phyloP scores from a whole-genome alignment of 768 basidiomycete genomes.

The Russula lepida region DNA sequence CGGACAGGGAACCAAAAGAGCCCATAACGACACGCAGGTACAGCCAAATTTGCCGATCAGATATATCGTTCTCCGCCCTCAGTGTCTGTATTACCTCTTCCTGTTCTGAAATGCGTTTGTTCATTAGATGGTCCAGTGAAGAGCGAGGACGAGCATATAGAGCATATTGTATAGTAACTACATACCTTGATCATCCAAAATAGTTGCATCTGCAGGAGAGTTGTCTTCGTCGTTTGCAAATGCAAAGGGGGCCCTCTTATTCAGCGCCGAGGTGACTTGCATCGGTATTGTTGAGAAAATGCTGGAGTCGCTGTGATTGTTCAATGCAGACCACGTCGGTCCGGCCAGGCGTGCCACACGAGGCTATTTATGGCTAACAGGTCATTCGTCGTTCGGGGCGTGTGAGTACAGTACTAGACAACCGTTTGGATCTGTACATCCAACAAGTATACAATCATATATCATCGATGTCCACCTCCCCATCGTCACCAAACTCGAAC shows the following conservation, averaged over 20 bases:
- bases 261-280: slow-evolving; percentile 1
- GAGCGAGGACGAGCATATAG: neutral
- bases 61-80: slow-evolving; percentile 35
- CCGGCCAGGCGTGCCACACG: neutral
- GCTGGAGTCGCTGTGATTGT: too few relatives aligned
- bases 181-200: slow-evolving; percentile 15
- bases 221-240: neutral
- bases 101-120: slow-evolving; percentile 43
- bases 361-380: neutral
- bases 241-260: slow-evolving; percentile 9
- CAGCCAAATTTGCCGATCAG: slow-evolving; percentile 35
- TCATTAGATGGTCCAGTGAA: neutral
- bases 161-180: neutral
- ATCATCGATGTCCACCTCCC: slow-evolving; percentile 84
- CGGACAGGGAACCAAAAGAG: slow-evolving; percentile 10
- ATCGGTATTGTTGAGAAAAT: neutral
- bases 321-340: too few relatives aligned
- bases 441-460: slow-evolving; percentile 41
- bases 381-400: too few relatives aligned
- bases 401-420: too few relatives aligned
- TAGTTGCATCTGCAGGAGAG: neutral
- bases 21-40: slow-evolving; percentile 29
- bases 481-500: slow-evolving; percentile 87
- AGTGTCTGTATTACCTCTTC: slow-evolving; percentile 46
- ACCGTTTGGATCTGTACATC: too few relatives aligned